Evolutionary conservation across 2,329 filamentous ascomycete species (phyloP), one percentile per base, ranked within the genome.

Genomic region (Sporothrix schenckii): DNA sequence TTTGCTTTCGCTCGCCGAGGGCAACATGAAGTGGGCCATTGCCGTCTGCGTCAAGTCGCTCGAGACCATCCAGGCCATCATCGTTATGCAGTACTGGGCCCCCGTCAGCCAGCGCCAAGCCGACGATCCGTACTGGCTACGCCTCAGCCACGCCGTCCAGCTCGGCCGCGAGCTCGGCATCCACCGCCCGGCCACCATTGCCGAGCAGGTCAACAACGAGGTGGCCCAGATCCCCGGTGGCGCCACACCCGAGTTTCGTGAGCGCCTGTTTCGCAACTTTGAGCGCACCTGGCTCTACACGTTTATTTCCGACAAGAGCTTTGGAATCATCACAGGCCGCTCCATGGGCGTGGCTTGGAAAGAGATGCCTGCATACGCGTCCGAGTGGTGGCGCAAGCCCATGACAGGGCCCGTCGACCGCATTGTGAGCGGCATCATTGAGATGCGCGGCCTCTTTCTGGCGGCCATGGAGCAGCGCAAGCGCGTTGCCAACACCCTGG

Each of bases 11-110:
- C 41, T 76, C 5, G 75, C 75, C 24, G 74, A 76, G 68, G 72
- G 66, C 16, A 75, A 75, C 70, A 72, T 76, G 69, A 74, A 74
- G 50, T 76, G 75, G 75, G 74, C 74, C 14, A 76, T 76, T 50
- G 75, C 75, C 34, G 70, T 73, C 11, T 75, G 74, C 39, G 74
- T 76, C 61, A 76, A 74, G 63, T 73, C 72, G 13, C 68, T 76
- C 39, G 75, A 76, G 72, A 74, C 72, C 34, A 72, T 76, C 47
- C 75, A 76, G 72, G 71, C 72, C 27, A 76, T 76, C 27, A 70
- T 76, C 30, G 68, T 72, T 47, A 72, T 75, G 72, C 73, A 75
- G 41, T 76, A 76, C 68, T 76, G 75, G 75, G 73, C 75, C 4
- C 75, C 75, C 2, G 47, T 73, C 24, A 70, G 72, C 65, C 69